Percentiles rank a stretch among this genome's conserved stretches.
Evolutionary conservation across 352 stramenopile genomes (phyloP).

Genomic region (Pseudoperonospora humuli): DNA sequence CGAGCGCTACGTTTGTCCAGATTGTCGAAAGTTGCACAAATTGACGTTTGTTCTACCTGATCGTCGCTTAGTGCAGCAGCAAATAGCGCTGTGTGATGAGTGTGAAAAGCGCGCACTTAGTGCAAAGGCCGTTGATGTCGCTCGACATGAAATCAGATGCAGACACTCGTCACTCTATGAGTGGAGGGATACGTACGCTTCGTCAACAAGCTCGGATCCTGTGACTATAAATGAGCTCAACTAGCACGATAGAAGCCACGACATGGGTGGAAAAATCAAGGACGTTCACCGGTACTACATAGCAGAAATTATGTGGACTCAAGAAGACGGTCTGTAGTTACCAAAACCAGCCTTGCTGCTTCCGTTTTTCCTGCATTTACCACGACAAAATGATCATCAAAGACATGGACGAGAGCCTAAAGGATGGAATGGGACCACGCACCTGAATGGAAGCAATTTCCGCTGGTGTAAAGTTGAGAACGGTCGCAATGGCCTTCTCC

Average conservation of each 20-base stretch:
- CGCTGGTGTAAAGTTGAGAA: slow-evolving; percentile 74
- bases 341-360: slow-evolving; percentile 65
- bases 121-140: slow-evolving; percentile 20
- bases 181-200: slow-evolving; percentile 25
- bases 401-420: too few relatives aligned
- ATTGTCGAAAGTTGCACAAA: slow-evolving; percentile 34
- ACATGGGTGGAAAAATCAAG: slow-evolving; percentile 1
- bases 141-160: slow-evolving; percentile 19
- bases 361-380: slow-evolving; percentile 36
- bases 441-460: slow-evolving; percentile 61
- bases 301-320: slow-evolving; percentile 2
- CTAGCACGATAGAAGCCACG: slow-evolving; percentile 6
- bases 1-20: slow-evolving; percentile 36
- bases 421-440: too few relatives aligned
- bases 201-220: slow-evolving; percentile 15
- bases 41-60: slow-evolving; percentile 27
- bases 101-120: slow-evolving; percentile 17
- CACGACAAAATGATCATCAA: background rate
- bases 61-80: slow-evolving; percentile 23
- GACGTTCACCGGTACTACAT: slow-evolving; percentile 1
- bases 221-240: slow-evolving; percentile 22
- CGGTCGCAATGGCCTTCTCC: slow-evolving; percentile 83
- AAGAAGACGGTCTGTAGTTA: slow-evolving; percentile 21
- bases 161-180: slow-evolving; percentile 19
- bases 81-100: slow-evolving; percentile 15